Percentiles rank a stretch among this genome's conserved stretches.
phyloP scores from a whole-genome alignment of 495 filamentous ascomycete genomes.

The Ascodesmis nigricans region DNA sequence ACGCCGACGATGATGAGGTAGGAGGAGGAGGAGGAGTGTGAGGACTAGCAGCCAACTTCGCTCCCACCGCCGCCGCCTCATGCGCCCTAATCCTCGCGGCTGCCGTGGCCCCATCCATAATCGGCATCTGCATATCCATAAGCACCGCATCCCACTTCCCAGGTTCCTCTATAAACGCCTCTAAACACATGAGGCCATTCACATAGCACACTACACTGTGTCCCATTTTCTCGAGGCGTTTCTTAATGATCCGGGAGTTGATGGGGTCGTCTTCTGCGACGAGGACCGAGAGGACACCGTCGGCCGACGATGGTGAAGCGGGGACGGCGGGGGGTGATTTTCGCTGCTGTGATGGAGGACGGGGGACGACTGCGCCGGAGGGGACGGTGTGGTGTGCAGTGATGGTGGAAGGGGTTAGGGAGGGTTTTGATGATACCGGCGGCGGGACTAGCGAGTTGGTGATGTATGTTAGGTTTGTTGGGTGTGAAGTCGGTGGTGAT shows the following conservation, averaged over 20 bases:
- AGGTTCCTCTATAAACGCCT: constrained; percentile 32
- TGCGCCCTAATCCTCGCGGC: constrained; percentile 60
- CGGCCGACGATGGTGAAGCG: too few species aligned
- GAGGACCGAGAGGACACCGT: constrained; percentile 37
- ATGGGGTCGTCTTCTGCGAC: constrained; percentile 87
- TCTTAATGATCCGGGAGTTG: constrained; percentile 71
- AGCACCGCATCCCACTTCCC: constrained; percentile 60
- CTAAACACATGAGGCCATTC: constrained; percentile 75
- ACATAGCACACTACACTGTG: constrained; percentile 50
- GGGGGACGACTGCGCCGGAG: not conserved
- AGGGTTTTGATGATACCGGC: too few species aligned
- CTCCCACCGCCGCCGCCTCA: constrained; percentile 27
- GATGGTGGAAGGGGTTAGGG: too few species aligned
- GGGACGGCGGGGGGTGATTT: not conserved
- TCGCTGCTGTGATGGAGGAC: not conserved
- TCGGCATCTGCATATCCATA: constrained; percentile 99
- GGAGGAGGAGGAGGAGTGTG: too few species aligned
- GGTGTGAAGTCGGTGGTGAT: too few species aligned
- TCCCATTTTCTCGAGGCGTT: constrained; percentile 59
- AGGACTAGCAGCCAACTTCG: not conserved
- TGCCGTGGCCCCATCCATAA: constrained; percentile 67
- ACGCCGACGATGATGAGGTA: too few species aligned
- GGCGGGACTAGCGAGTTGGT: too few species aligned
- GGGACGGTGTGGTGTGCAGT: too few species aligned
- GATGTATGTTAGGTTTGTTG: too few species aligned